Conservation (phyloP, 345 rosid species). For the Syzygium aqueum region DNA sequence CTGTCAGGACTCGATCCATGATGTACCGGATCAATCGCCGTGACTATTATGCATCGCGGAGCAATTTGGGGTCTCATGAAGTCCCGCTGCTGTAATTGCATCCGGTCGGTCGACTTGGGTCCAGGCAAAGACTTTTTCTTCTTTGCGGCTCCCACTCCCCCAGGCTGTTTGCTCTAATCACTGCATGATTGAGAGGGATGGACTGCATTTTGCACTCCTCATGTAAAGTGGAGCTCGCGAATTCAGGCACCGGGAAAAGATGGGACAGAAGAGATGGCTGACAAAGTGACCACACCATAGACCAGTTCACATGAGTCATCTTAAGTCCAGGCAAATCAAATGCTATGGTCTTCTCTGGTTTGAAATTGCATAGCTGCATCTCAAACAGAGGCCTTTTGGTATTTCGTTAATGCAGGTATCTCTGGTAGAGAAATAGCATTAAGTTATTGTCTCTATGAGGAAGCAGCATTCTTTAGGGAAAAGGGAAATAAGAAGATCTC, state of each 20-base stretch:
- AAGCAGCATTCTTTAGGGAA: background rate
- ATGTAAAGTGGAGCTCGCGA: background rate
- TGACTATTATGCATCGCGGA: background rate
- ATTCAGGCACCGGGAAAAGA: background rate
- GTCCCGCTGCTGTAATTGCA: background rate
- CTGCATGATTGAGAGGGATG: background rate
- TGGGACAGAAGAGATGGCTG: background rate
- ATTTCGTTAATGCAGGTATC: background rate
- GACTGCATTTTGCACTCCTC: background rate
- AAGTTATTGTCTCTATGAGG: background rate
- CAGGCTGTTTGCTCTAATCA: background rate
- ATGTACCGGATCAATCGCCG: background rate
- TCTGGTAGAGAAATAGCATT: background rate
- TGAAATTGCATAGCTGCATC: background rate
- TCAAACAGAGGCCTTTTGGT: background rate
- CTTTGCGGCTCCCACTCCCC: background rate
- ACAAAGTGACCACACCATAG: background rate
- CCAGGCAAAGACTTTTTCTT: background rate
- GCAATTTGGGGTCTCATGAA: background rate
- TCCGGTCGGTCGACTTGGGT: background rate
- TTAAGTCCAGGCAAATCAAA: background rate
- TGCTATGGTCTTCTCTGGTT: background rate
- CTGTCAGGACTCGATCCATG: background rate
- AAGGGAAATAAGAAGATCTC: background rate
- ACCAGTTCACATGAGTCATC: background rate